phyloP scores from a whole-genome alignment of 129 eudicot genomes.

The Escallonia herrerae region DNA sequence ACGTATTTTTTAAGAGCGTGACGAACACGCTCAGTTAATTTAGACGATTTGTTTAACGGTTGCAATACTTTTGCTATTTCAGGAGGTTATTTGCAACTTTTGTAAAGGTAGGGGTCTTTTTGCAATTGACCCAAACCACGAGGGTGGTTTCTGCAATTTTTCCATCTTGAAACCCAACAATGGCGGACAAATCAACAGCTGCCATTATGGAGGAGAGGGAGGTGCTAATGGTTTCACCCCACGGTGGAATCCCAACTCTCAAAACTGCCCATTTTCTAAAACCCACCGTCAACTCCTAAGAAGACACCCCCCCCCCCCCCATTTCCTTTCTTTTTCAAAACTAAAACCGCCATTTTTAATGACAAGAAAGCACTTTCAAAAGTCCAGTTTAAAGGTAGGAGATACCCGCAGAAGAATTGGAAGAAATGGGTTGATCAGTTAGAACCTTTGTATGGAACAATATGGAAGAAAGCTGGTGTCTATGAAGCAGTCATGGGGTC shows the following conservation, averaged over 20 bases:
- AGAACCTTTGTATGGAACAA: not conserved
- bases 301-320: not conserved
- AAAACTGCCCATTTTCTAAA: conserved; percentile 26
- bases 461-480: conserved; percentile 24
- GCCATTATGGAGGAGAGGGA: conserved; percentile 18
- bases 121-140: too few relatives aligned
- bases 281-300: conserved; percentile 6
- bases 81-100: too few relatives aligned
- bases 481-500: conserved; percentile 26
- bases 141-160: too few relatives aligned
- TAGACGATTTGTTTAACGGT: too few relatives aligned
- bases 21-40: too few relatives aligned
- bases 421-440: conserved; percentile 24
- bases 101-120: too few relatives aligned
- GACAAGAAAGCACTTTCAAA: not conserved
- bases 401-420: conserved; percentile 21
- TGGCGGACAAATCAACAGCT: not conserved
- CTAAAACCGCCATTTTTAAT: not conserved
- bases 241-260: conserved; percentile 4
- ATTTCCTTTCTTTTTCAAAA: not conserved
- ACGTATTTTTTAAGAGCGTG: too few relatives aligned
- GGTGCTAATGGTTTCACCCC: conserved; percentile 27
- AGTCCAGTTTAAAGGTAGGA: conserved; percentile 7
- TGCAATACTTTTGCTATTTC: too few relatives aligned
- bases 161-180: not conserved